Base-by-base conservation (phyloP, 75 land plant species). In the Cupressus sempervirens region DNA sequence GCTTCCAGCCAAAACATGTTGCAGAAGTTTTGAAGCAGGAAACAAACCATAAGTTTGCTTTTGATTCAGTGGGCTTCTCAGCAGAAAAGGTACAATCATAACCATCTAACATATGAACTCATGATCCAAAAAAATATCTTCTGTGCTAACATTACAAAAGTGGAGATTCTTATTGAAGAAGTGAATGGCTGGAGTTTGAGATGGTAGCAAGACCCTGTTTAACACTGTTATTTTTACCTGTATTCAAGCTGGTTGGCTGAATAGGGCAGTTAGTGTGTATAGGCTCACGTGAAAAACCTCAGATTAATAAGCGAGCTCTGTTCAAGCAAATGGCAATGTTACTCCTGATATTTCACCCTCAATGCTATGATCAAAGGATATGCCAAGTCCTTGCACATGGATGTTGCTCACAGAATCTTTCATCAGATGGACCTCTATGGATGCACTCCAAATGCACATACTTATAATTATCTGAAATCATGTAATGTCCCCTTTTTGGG, bases 301-400 rank as follows among this genome's bases (percentile, higher is more conserved):
- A 70, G 82, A 65, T 15, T 89, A 89, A 85, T 7, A 84, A 88
- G 43, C 85, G 91, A 29, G 87, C 85, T 84, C 85, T 94, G 34
- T 94, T 92, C 81, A 90, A 81, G 62, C 93, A 91, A 45, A 88
- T 80, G 92, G 89, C 81, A 89, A 91, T 73, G 75, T 94, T 70
- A 89, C 87, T 53, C 95, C 95, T 53, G 92, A 94, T 87, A 80
- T 43, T 86, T 86, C 52, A 70, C 90, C 3, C 85, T 94, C 72
- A 94, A 94, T 83, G 68, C 86, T 43, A 87, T 94, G 93, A 87
- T 94, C 62, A 91, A 91, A 65, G 95, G 93, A 3, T 94, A 94
- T 84, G 89, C 90, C 6, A 82, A 84, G 41, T 91, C 95, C 11
- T 45, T 88, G 35, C 92, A 92, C 70, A 62, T 94, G 23, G 89